Evolutionary conservation across 2,329 filamentous ascomycete genomes (phyloP), one percentile per base, ranked within the genome.

Genomic region (Beauveria caledonica): DNA sequence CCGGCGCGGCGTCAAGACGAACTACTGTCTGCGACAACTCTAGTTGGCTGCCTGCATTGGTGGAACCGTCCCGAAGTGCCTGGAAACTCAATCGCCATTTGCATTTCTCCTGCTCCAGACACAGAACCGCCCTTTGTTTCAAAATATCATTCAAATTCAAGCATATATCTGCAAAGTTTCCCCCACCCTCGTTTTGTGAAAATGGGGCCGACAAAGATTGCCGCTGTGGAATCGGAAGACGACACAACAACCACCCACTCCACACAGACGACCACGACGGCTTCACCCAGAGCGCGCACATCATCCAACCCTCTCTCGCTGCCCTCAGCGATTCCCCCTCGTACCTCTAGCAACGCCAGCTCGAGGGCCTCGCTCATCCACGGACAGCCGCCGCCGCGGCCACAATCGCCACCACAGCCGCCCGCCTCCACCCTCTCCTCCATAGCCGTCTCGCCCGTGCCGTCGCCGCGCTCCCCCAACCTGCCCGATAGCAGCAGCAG

Each of bases 311-410:
- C n/a, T 42, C 66, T 72, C 50, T 60, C 70, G 45, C 72, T 73
- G 10, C 86, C 86, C 58, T 86, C 84, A 71, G 79, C 80, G 42
- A 90, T 92, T 60, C 88, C 89, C 21, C 86, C 86, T 3, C 83
- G 89, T 64, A 90, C 86, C 50, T 91, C 88, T 60, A 89, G 87
- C 55, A 63, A 62, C 59, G 27, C 33, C 60, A 27, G 50, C 46
- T 17, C 9, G 21, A 27, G 60, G 49, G 25, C 40, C 5, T 53
- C 60, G n/a, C 15, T 7, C 15, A 56, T 17, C 11, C 39, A 61
- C 21, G 58, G 39, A 5, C 46, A 53, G 13, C 52, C 52, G 48
- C 39, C 29, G 52, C 25, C 17, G 6, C 25, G 25, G 48, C 10
- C 48, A 3, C 53, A 33, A 36, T 10, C 40, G 25, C 19, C 40